A percentile compares a stretch with the other conserved stretches of the same genome.
These are phyloP conservation scores for Curvularia lunata DNA, from an alignment of 2,329 filamentous ascomycete species.

Conservation along the genomic window DNA sequence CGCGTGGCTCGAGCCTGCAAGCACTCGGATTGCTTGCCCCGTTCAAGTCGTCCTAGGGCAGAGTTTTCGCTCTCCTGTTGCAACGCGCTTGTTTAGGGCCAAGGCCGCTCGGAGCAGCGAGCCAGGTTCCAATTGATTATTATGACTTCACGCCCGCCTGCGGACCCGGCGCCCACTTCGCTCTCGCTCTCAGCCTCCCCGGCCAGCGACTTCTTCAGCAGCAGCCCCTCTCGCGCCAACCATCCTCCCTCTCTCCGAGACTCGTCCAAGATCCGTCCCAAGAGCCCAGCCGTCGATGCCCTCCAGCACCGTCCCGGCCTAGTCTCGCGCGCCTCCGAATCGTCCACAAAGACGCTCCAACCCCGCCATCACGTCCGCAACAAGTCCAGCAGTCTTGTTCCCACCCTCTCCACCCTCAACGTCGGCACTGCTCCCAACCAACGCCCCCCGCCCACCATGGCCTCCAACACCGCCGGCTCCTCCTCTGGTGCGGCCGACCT, in stretches of 20 bases:
- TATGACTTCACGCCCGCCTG: constrained; percentile 44
- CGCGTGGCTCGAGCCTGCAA: constrained; percentile 30
- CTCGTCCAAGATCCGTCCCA: constrained; percentile 26
- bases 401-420: constrained; percentile 51
- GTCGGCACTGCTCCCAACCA: constrained; percentile 38
- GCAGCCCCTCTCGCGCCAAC: constrained; percentile 25
- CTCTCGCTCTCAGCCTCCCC: constrained; percentile 20
- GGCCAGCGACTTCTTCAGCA: constrained; percentile 18
- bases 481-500: constrained; percentile 62
- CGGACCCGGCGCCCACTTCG: constrained; percentile 29
- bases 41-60: constrained; percentile 38
- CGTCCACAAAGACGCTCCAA: constrained; percentile 35
- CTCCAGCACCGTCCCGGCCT: constrained; percentile 39
- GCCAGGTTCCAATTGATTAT: constrained; percentile 40
- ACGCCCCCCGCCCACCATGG: constrained; percentile 41
- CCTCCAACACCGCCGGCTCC: constrained; percentile 48
- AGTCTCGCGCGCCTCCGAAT: constrained; percentile 41
- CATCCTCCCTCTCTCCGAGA: constrained; percentile 11
- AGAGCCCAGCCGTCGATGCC: constrained; percentile 37
- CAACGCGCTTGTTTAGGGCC: constrained; percentile 40
- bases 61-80: constrained; percentile 43
- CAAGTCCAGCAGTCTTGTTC: constrained; percentile 54
- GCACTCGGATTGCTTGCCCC: constrained; percentile 42
- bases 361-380: constrained; percentile 40
- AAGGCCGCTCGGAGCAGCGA: constrained; percentile 40